Evolutionary conservation across 2,329 filamentous ascomycete species (phyloP).

Genomic region (Trichoderma semiorbis): DNA sequence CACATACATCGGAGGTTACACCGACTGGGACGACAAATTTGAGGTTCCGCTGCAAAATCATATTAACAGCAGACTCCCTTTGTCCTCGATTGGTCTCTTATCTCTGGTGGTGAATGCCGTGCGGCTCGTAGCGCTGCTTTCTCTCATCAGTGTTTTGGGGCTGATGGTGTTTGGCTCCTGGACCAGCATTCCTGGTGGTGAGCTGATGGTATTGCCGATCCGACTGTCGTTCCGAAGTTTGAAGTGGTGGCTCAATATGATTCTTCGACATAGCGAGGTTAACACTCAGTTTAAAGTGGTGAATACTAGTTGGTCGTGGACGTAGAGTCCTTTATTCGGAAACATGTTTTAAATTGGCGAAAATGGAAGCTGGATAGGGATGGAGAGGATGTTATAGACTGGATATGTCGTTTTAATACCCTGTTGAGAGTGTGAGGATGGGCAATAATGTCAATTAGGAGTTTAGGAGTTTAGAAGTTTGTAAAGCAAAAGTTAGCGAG

Average conservation of each 20-base stretch:
- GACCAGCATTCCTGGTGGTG: background rate
- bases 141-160: background rate
- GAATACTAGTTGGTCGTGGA: background rate
- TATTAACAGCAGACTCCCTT: background rate
- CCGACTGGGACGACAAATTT: constrained; percentile 24
- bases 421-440: background rate
- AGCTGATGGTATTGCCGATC: background rate
- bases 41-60: background rate
- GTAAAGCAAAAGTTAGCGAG: background rate
- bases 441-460: background rate
- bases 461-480: background rate
- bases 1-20: constrained; percentile 29
- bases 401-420: background rate
- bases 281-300: background rate
- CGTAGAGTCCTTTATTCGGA: background rate
- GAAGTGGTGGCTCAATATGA: background rate
- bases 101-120: background rate
- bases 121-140: background rate
- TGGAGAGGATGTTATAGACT: background rate
- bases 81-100: background rate
- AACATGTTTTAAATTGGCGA: background rate
- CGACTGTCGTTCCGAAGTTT: background rate
- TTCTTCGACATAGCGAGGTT: background rate
- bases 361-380: background rate
- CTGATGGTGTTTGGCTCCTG: background rate